These are phyloP conservation scores for Phytopythium sindhum DNA, from an alignment of 352 stramenopile genomes.

Conservation along the genomic window DNA sequence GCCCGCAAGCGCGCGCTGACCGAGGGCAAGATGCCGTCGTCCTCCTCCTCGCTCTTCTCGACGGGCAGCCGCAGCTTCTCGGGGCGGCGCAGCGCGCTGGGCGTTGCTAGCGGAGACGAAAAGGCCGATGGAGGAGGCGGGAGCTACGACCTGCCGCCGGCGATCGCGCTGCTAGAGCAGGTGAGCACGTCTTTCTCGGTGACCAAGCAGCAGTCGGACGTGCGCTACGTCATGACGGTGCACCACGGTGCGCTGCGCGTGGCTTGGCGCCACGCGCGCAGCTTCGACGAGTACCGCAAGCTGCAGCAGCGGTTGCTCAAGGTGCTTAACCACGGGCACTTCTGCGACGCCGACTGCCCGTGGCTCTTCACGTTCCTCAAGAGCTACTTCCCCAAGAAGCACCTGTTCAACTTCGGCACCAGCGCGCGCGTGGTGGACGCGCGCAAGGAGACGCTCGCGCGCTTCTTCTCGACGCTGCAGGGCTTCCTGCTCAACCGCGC, in stretches of 20 bases:
- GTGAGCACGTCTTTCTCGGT: constrained; percentile 42
- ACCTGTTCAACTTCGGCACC: constrained; percentile 45
- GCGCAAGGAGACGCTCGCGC: constrained; percentile 47
- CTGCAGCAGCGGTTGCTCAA: constrained; percentile 68
- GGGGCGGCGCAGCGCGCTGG: constrained; percentile 16
- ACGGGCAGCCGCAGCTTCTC: constrained; percentile 14
- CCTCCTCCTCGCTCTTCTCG: not conserved
- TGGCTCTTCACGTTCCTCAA: constrained; percentile 74
- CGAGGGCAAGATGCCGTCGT: constrained; percentile 7
- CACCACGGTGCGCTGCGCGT: constrained; percentile 25
- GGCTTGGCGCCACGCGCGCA: constrained; percentile 45
- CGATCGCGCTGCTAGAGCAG: constrained; percentile 51
- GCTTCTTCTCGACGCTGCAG: constrained; percentile 58
- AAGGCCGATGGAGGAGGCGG: constrained; percentile 10
- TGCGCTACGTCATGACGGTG: constrained; percentile 62
- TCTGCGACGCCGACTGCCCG: constrained; percentile 67
- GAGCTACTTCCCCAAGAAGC: constrained; percentile 75
- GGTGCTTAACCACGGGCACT: constrained; percentile 62
- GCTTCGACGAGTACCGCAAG: constrained; percentile 72
- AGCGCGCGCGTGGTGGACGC: constrained; percentile 37
- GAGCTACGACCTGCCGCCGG: constrained; percentile 31
- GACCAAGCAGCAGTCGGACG: constrained; percentile 46
- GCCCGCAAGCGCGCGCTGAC: constrained; percentile 24
- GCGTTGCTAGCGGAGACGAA: constrained; percentile 23
- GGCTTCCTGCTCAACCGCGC: constrained; percentile 50